Evolutionary conservation across 305 asterid species (phyloP).

Genomic region (Fraxinus angustifolia): DNA sequence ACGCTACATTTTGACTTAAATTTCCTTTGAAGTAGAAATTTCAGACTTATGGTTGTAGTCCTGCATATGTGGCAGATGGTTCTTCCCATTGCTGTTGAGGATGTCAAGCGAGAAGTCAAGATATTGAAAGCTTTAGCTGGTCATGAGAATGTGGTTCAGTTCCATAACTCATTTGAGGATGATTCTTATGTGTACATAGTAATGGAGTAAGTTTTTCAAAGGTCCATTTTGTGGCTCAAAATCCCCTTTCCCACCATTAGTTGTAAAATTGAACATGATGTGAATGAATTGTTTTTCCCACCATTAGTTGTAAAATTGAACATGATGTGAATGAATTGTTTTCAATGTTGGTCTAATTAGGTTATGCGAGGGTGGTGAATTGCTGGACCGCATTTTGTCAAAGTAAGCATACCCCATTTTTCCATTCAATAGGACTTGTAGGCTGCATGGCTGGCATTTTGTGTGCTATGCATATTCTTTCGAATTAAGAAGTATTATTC

Average conservation of each 20-base stretch:
- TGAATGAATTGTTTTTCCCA: neutral
- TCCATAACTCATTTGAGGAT: slow-evolving; percentile 71
- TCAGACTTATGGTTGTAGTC: slow-evolving; percentile 3
- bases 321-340: neutral
- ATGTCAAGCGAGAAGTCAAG: slow-evolving; percentile 81
- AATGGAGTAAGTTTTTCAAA: slow-evolving; percentile 67
- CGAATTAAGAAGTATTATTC: slow-evolving; percentile 16
- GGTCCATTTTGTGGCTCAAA: neutral
- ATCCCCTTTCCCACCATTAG: neutral
- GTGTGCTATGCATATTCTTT: neutral
- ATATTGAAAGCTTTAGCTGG: slow-evolving; percentile 79
- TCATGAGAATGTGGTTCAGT: slow-evolving; percentile 77
- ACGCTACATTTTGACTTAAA: neutral
- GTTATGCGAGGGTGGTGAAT: slow-evolving; percentile 81
- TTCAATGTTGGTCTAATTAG: slow-evolving; percentile 31
- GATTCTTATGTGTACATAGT: slow-evolving; percentile 68
- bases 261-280: neutral
- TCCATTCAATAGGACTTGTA: neutral
- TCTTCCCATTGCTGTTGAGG: slow-evolving; percentile 78
- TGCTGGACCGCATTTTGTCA: slow-evolving; percentile 83
- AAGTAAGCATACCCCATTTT: slow-evolving; percentile 49
- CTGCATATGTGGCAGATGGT: slow-evolving; percentile 55
- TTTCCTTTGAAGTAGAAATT: neutral
- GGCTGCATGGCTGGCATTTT: slow-evolving; percentile 5
- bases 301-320: slow-evolving; percentile 7